These are phyloP conservation scores for Mixia osmundae DNA, from an alignment of 1,284 basidiomycete genomes.

Conservation along the genomic window DNA sequence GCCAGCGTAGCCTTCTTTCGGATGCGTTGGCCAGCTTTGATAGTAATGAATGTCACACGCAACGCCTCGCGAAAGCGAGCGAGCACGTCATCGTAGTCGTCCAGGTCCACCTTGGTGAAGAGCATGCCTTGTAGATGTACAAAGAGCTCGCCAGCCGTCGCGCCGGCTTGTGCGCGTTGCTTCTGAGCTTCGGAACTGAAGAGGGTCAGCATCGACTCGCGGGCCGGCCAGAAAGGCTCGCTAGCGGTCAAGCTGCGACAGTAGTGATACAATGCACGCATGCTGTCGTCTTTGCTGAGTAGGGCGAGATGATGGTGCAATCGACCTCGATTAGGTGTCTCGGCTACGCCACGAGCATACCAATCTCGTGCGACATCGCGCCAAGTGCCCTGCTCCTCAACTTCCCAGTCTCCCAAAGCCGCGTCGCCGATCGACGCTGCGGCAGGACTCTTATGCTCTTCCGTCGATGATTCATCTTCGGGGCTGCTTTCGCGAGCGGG, in stretches of 20 bases:
- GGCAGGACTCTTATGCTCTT: slow-evolving; percentile 9
- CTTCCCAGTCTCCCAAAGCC: slow-evolving; percentile 61
- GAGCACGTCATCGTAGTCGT: slow-evolving; percentile 59
- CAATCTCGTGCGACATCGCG: slow-evolving; percentile 67
- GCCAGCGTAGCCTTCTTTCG: slow-evolving; percentile 27
- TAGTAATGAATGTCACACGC: slow-evolving; percentile 21
- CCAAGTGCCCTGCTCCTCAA: slow-evolving; percentile 87
- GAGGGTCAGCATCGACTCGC: slow-evolving; percentile 61
- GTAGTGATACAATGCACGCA: slow-evolving; percentile 77
- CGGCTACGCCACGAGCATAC: slow-evolving; percentile 68
- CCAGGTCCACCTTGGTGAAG: slow-evolving; percentile 78
- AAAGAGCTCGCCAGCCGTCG: slow-evolving; percentile 56
- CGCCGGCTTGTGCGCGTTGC: slow-evolving; percentile 35
- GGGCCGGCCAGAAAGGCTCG: slow-evolving; percentile 61
- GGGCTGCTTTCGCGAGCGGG: background rate
- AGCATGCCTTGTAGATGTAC: slow-evolving; percentile 83
- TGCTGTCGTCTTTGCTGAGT: slow-evolving; percentile 57
- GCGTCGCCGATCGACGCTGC: slow-evolving; percentile 51
- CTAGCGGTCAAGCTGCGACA: slow-evolving; percentile 44
- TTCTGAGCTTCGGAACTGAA: slow-evolving; percentile 50
- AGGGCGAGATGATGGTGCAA: slow-evolving; percentile 87
- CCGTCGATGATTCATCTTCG: slow-evolving; percentile 12
- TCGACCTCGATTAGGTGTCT: slow-evolving; percentile 72
- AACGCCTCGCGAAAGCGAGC: slow-evolving; percentile 68
- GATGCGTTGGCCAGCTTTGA: slow-evolving; percentile 1